Evolutionary conservation across 2,329 filamentous ascomycete species (phyloP).

Genomic region (Neofusicoccum laricinum): DNA sequence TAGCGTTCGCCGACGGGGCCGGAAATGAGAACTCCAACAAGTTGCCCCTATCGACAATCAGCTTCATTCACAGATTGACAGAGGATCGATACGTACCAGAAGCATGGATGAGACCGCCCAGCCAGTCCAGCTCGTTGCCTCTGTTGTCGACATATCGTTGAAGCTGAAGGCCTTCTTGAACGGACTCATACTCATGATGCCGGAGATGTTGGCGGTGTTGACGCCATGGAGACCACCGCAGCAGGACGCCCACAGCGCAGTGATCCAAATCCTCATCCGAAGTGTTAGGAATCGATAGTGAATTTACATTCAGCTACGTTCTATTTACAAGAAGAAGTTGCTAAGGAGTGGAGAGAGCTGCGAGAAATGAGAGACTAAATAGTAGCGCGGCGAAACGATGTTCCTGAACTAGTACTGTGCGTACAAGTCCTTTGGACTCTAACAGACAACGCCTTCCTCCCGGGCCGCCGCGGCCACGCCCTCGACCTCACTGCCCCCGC

Average conservation of each 20-base stretch:
- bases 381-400: too few species aligned
- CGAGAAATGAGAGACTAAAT: too few species aligned
- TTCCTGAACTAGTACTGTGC: too few species aligned
- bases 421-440: too few species aligned
- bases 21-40: background rate
- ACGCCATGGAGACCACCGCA: background rate
- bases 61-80: background rate
- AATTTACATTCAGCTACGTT: too few species aligned
- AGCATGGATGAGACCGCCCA: slow-evolving; percentile 2
- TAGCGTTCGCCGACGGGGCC: background rate
- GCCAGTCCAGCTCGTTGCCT: background rate
- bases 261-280: background rate
- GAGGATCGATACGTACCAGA: background rate
- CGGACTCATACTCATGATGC: background rate
- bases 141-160: background rate
- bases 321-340: too few species aligned
- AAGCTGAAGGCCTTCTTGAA: background rate
- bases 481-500: slow-evolving; percentile 21
- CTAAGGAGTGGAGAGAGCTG: too few species aligned
- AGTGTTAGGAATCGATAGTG: too few species aligned
- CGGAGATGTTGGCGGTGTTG: slow-evolving; percentile 2
- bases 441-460: slow-evolving; percentile 32
- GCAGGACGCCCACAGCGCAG: background rate
- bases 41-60: background rate
- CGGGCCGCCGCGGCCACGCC: slow-evolving; percentile 27